Percentiles rank a stretch among this genome's conserved stretches.
These are phyloP conservation scores for Alternaria hordeiaustralica DNA, from an alignment of 2,329 filamentous ascomycete genomes.

Conservation along the genomic window DNA sequence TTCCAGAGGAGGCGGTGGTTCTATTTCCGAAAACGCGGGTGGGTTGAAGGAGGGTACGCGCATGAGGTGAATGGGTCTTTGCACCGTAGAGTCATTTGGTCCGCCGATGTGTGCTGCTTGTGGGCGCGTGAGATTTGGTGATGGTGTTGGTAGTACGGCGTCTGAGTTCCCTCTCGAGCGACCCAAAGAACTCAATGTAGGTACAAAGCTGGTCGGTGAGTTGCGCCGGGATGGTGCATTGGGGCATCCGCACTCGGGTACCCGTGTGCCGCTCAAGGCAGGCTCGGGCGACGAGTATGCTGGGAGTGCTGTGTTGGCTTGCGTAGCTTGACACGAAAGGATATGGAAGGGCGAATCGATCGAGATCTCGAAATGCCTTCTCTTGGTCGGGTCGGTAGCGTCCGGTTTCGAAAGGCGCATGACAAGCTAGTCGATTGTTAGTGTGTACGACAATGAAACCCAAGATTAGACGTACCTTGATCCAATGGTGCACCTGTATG, in stretches of 20 bases:
- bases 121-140: slow-evolving; percentile 57
- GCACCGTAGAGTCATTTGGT: slow-evolving; percentile 54
- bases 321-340: slow-evolving; percentile 89
- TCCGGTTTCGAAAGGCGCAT: slow-evolving; percentile 89
- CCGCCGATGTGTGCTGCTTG: slow-evolving; percentile 55
- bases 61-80: slow-evolving; percentile 82
- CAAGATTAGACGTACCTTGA: slow-evolving; percentile 70
- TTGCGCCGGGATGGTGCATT: slow-evolving; percentile 63
- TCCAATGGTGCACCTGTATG: slow-evolving; percentile 94
- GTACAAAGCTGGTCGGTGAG: slow-evolving; percentile 58
- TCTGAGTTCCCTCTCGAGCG: slow-evolving; percentile 39
- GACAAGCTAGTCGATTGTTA: slow-evolving; percentile 69
- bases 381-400: slow-evolving; percentile 75
- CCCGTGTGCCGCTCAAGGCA: slow-evolving; percentile 35
- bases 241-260: slow-evolving; percentile 69
- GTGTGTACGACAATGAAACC: neutral
- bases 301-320: slow-evolving; percentile 84
- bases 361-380: slow-evolving; percentile 92
- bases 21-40: slow-evolving; percentile 83
- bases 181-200: slow-evolving; percentile 65
- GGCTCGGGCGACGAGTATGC: slow-evolving; percentile 71
- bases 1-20: slow-evolving; percentile 73
- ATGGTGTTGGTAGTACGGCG: slow-evolving; percentile 22
- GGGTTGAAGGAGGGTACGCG: slow-evolving; percentile 87
- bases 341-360: slow-evolving; percentile 96